A percentile compares a stretch with the other conserved stretches of the same genome.
Conservation (phyloP, 1,284 basidiomycete species). For the Ceratobasidium sp. region DNA sequence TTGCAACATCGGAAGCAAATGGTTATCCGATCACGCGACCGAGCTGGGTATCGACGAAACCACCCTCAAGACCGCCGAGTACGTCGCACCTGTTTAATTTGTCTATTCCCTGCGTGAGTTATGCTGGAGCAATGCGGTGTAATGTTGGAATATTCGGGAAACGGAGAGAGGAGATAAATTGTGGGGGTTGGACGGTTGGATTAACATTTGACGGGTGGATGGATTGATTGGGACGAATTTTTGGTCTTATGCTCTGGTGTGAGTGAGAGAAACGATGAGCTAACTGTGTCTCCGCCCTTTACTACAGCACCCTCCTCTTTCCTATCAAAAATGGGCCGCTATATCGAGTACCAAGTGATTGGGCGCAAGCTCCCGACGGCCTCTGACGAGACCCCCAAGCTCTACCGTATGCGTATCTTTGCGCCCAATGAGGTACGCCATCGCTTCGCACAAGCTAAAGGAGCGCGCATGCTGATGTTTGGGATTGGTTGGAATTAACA, state of each 20-base stretch:
- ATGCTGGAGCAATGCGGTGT: background rate
- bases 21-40: conserved; percentile 25
- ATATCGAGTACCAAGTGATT: conserved; percentile 94
- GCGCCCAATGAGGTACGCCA: conserved; percentile 84
- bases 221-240: background rate
- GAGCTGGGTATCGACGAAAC: conserved; percentile 41
- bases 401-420: conserved; percentile 99
- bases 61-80: conserved; percentile 42
- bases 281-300: background rate
- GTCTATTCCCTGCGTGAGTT: conserved; percentile 20
- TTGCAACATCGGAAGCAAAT: conserved; percentile 17
- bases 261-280: background rate
- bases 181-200: conserved; percentile 1
- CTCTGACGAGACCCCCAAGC: conserved; percentile 92
- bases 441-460: background rate
- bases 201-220: conserved; percentile 11
- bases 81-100: conserved; percentile 29
- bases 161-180: background rate
- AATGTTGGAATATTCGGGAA: background rate
- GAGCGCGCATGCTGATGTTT: background rate
- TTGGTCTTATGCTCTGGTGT: background rate
- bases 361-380: conserved; percentile 97
- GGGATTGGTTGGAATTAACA: conserved; percentile 44
- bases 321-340: conserved; percentile 56
- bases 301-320: background rate